These are phyloP conservation scores for Narthecium ossifragum DNA, from an alignment of 106 monocot species.

Conservation along the genomic window DNA sequence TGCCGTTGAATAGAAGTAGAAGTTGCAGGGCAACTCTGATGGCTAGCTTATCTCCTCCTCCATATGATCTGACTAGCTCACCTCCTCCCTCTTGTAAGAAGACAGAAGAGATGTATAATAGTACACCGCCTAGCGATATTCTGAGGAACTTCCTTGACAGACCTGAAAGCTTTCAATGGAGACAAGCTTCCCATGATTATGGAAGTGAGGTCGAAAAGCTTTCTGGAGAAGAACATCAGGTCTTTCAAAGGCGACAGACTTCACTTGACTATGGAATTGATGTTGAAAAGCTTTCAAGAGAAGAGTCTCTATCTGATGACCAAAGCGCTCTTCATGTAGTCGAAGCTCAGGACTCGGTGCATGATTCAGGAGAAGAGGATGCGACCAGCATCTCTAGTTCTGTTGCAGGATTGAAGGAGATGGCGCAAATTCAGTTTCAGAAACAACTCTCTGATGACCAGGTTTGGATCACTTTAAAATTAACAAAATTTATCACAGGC, in stretches of 20 bases:
- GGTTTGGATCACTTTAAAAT: too few species aligned
- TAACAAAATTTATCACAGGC: too few species aligned
- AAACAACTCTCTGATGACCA: background rate
- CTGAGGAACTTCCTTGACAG: constrained; percentile 20
- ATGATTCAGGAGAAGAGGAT: too few species aligned
- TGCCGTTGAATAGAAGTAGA: constrained; percentile 33
- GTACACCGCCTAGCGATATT: constrained; percentile 22
- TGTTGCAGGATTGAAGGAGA: constrained; percentile 30
- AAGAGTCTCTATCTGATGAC: too few species aligned
- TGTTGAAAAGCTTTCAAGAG: background rate
- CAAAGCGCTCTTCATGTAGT: too few species aligned
- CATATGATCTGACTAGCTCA: constrained; percentile 20
- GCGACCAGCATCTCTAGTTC: constrained; percentile 18
- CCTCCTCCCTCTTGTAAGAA: constrained; percentile 24
- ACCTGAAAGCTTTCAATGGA: constrained; percentile 23
- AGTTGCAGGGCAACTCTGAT: constrained; percentile 40
- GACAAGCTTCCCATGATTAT: background rate
- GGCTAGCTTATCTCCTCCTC: constrained; percentile 17
- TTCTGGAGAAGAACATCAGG: constrained; percentile 1
- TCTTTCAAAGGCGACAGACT: background rate
- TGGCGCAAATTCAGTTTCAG: constrained; percentile 31
- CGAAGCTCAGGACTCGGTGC: too few species aligned
- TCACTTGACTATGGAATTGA: constrained; percentile 4
- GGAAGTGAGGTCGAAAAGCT: constrained; percentile 1
- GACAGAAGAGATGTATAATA: constrained; percentile 21